Evolutionary conservation across 2,329 filamentous ascomycete genomes (phyloP).

Genomic region (Helotiales sp.): DNA sequence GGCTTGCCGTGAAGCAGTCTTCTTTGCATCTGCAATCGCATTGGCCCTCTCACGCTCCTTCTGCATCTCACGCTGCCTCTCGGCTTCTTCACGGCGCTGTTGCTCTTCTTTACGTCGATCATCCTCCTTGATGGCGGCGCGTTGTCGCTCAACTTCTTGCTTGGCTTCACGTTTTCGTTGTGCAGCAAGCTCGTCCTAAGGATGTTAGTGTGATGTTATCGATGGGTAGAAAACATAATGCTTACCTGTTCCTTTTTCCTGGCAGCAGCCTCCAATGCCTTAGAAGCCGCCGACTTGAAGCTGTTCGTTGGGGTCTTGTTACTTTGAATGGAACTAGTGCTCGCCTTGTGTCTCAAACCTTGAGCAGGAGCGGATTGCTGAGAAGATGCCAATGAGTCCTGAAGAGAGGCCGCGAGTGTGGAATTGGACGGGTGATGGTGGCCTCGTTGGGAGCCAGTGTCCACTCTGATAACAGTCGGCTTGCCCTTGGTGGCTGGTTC

Average conservation of each 20-base stretch:
- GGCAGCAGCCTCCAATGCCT: slow-evolving; percentile 75
- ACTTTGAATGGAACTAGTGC: slow-evolving; percentile 48
- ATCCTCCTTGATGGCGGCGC: slow-evolving; percentile 68
- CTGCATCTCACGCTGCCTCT: slow-evolving; percentile 52
- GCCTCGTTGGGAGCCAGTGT: slow-evolving; percentile 67
- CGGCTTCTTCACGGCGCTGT: slow-evolving; percentile 63
- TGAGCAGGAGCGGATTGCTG: slow-evolving; percentile 54
- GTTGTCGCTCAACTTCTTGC: slow-evolving; percentile 78
- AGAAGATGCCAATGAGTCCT: slow-evolving; percentile 57
- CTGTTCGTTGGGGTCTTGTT: slow-evolving; percentile 54
- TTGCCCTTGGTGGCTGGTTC: slow-evolving; percentile 63
- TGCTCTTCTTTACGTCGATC: slow-evolving; percentile 66
- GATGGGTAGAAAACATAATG: not conserved
- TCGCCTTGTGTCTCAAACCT: slow-evolving; percentile 65
- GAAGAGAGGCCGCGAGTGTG: slow-evolving; percentile 60
- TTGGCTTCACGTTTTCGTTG: slow-evolving; percentile 83
- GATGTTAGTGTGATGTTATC: not conserved
- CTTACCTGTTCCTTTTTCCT: slow-evolving; percentile 76
- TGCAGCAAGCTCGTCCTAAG: slow-evolving; percentile 74
- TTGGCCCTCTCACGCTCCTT: slow-evolving; percentile 46
- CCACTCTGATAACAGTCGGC: slow-evolving; percentile 73
- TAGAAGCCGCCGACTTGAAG: slow-evolving; percentile 71
- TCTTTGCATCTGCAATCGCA: slow-evolving; percentile 65
- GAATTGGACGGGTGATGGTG: slow-evolving; percentile 65
- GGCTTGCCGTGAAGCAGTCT: slow-evolving; percentile 63